Percentiles rank a stretch among this genome's conserved stretches.
Evolutionary conservation across 768 basidiomycete genomes (phyloP).

Genomic region (Tricholoma terreum): DNA sequence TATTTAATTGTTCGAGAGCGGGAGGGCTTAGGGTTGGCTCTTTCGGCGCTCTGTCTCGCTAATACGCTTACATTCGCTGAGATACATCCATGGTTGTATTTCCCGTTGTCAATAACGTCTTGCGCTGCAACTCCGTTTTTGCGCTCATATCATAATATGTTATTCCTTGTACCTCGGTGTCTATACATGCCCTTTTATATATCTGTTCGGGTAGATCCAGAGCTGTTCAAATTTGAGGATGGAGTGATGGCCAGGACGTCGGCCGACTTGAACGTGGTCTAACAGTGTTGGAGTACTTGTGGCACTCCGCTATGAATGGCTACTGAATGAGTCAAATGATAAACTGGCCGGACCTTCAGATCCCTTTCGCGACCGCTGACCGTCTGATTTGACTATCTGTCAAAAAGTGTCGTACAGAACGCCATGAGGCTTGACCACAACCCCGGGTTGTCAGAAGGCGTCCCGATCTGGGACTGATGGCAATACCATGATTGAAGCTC

Average conservation of each 20-base stretch:
- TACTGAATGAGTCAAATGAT: too few relatives aligned
- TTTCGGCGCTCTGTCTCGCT: not conserved
- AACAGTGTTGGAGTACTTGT: too few relatives aligned
- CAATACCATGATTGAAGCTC: too few relatives aligned
- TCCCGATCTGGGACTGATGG: too few relatives aligned
- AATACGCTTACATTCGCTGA: conserved; percentile 4
- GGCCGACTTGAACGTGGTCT: too few relatives aligned
- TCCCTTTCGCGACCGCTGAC: too few relatives aligned
- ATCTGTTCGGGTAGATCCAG: not conserved
- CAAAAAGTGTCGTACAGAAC: not conserved
- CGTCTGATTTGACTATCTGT: not conserved
- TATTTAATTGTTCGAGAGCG: not conserved
- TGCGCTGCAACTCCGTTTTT: not conserved
- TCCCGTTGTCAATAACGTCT: not conserved
- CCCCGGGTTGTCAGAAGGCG: too few relatives aligned
- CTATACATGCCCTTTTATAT: not conserved
- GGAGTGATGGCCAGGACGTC: too few relatives aligned
- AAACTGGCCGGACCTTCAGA: too few relatives aligned
- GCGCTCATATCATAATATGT: conserved; percentile 2
- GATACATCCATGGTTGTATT: conserved; percentile 6
- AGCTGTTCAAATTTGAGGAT: too few relatives aligned
- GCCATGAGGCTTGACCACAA: not conserved
- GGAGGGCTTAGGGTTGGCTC: not conserved
- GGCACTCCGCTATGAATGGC: too few relatives aligned
- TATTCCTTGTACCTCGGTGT: not conserved